Base-by-base conservation (phyloP, 169 alveolate genomes). In the Plasmodium vinckei region DNA sequence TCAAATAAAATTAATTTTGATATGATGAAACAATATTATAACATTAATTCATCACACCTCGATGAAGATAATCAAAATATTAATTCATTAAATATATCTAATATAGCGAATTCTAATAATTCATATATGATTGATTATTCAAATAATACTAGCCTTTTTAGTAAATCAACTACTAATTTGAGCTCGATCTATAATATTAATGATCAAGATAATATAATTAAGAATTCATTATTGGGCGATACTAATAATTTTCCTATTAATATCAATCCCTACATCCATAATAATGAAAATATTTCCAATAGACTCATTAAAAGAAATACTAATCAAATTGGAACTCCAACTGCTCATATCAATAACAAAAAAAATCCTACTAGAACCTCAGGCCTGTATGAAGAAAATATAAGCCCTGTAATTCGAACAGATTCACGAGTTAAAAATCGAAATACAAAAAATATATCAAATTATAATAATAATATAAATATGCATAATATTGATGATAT, bases 21-120 rank as follows among this genome's bases (percentile, higher is more conserved):
- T 46, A 27, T 69, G 68, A 44, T 57, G 77, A 64, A 77, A 57
- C 88, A 77, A 44, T 77, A 77, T 59, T 77, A 77, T 46, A 77
- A 63, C 9, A 13, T 63, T 5, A 63, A 77, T 64, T 63, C 88
- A 10, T 54, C 27, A 5, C 15, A 15, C 67, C 25, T 44, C 25
- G 72, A 73, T 60, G 49, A 51, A 56, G 17, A 57, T 68, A 27
- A 47, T 17, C 9, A 49, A 49, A 51, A 25, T 57, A 25, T 33
- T 33, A 33, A 33, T 33, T 33, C 65, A 47, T 25, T 42, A 46
- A 60, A 42, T 47, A 51, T 47, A 19, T 53, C 17, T 12, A 61
- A 33, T 21, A 21, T 17, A 13, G 15, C 33, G 5, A 69, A 39
- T 46, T 21, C 46, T 23, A 23, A 61, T 25, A 54, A 23, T 15